These are phyloP conservation scores for Pestalotiopsis sp. DNA, from an alignment of 2,329 filamentous ascomycete genomes.

Conservation along the genomic window DNA sequence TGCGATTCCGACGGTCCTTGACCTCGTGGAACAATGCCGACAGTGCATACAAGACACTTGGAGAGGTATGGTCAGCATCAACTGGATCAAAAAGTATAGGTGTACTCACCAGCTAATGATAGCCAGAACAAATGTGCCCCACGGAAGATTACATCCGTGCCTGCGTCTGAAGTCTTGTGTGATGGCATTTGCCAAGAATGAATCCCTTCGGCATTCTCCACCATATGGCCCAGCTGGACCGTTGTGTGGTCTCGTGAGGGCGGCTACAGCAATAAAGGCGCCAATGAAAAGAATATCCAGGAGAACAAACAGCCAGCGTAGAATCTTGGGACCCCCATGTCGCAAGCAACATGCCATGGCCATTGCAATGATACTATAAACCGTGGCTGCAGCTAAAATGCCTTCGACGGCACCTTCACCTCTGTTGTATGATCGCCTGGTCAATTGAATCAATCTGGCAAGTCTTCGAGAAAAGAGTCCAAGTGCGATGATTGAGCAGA, in stretches of 20 bases:
- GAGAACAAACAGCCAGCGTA: conserved; percentile 42
- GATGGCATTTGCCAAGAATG: background rate
- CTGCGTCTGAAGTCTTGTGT: conserved; percentile 11
- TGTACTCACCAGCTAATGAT: conserved; percentile 47
- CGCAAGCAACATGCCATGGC: conserved; percentile 36
- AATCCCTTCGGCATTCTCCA: conserved; percentile 21
- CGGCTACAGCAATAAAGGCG: conserved; percentile 45
- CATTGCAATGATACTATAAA: conserved; percentile 42
- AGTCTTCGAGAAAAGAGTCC: conserved; percentile 44
- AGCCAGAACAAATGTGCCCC: conserved; percentile 44
- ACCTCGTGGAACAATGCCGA: background rate
- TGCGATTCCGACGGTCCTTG: background rate
- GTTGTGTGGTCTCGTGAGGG: conserved; percentile 39
- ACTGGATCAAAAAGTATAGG: background rate
- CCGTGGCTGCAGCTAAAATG: conserved; percentile 45
- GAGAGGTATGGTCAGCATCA: background rate
- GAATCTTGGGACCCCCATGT: conserved; percentile 30
- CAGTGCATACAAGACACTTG: background rate
- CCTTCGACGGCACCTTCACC: conserved; percentile 40
- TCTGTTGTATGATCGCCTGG: conserved; percentile 35
- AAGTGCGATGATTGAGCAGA: conserved; percentile 44
- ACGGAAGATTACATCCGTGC: conserved; percentile 40
- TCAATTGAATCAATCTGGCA: conserved; percentile 39
- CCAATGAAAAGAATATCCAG: conserved; percentile 42
- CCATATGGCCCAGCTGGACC: conserved; percentile 32